Conservation (phyloP, 805 yeast genomes). For the Danielia oregonensis region DNA sequence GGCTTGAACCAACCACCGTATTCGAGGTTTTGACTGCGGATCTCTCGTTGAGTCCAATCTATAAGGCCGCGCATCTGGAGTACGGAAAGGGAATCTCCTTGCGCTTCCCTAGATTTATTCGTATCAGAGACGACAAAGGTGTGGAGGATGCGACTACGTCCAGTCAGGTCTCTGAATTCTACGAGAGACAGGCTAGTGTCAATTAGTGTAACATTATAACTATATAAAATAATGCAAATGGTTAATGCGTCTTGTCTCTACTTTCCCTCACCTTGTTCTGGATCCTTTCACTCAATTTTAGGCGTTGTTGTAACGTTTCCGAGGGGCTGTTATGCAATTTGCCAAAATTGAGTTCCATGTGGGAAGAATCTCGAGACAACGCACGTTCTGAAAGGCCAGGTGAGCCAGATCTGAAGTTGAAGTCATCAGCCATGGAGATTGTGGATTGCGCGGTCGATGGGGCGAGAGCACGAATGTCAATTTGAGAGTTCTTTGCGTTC, state of each 20-base stretch:
- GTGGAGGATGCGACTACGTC: conserved; percentile 85
- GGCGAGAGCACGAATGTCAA: conserved; percentile 11
- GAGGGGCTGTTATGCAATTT: neutral
- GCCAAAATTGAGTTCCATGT: conserved; percentile 34
- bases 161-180: conserved; percentile 80
- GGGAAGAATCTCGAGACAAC: conserved; percentile 22
- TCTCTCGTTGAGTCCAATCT: conserved; percentile 80
- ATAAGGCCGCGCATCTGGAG: conserved; percentile 74
- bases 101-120: conserved; percentile 82
- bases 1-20: conserved; percentile 84
- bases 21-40: conserved; percentile 94
- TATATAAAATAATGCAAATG: neutral
- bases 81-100: conserved; percentile 82
- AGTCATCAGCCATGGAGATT: conserved; percentile 33
- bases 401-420: conserved; percentile 11
- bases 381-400: conserved; percentile 7
- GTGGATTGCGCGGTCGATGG: conserved; percentile 26
- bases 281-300: conserved; percentile 30
- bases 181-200: conserved; percentile 61
- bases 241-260: conserved; percentile 19
- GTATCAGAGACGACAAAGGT: conserved; percentile 81
- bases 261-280: conserved; percentile 33
- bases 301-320: conserved; percentile 7
- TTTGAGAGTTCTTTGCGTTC: conserved; percentile 17
- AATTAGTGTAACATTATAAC: conserved; percentile 10